Evolutionary conservation across 164 flowering plant species (phyloP).

Genomic region (Liquidambar formosana): DNA sequence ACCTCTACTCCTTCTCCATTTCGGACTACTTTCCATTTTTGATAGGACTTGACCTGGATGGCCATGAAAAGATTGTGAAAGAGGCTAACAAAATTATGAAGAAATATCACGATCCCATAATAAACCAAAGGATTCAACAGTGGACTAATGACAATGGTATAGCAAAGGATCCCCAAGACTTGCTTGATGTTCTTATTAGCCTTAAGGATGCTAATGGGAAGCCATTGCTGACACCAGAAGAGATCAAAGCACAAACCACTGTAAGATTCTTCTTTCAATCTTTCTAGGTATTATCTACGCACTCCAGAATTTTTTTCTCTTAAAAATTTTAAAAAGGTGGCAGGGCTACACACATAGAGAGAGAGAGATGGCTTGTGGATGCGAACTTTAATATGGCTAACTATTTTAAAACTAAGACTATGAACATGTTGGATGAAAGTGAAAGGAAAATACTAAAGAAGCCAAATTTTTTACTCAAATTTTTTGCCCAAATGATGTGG

Average conservation of each 20-base stretch:
- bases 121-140: constrained; percentile 28
- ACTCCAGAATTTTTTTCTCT: too few relatives aligned
- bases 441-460: too few relatives aligned
- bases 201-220: constrained; percentile 21
- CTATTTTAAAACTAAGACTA: too few relatives aligned
- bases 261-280: constrained; percentile 11
- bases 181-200: constrained; percentile 30
- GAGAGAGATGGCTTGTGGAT: too few relatives aligned
- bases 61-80: constrained; percentile 36
- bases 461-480: too few relatives aligned
- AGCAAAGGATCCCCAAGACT: constrained; percentile 19
- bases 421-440: too few relatives aligned
- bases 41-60: constrained; percentile 36
- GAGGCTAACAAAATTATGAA: constrained; percentile 16
- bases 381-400: too few relatives aligned
- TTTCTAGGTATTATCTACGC: too few relatives aligned
- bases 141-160: constrained; percentile 15
- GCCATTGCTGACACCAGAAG: constrained; percentile 27
- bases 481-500: too few relatives aligned
- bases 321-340: too few relatives aligned
- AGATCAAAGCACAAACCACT: constrained; percentile 25
- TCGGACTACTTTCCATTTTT: constrained; percentile 25
- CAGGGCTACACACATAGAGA: too few relatives aligned
- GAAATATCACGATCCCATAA: constrained; percentile 30
- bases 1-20: constrained; percentile 11